These are phyloP conservation scores for Penicillium sp. DNA, from an alignment of 2,329 filamentous ascomycete genomes.

Conservation along the genomic window DNA sequence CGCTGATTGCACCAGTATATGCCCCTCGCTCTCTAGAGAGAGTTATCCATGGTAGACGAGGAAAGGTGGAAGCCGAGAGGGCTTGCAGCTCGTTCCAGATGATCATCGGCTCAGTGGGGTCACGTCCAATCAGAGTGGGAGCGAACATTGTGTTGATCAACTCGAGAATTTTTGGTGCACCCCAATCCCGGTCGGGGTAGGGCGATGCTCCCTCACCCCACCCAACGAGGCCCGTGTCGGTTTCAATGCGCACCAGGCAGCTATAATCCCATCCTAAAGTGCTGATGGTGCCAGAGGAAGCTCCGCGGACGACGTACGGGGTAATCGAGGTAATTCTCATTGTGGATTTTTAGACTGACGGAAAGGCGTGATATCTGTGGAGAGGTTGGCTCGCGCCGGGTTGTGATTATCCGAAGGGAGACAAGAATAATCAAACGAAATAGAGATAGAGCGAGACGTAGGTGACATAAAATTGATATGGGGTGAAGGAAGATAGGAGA, in stretches of 20 bases:
- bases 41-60: accelerated
- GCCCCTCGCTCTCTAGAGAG: too few relatives aligned
- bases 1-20: not conserved
- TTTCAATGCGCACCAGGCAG: not conserved
- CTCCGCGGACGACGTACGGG: not conserved
- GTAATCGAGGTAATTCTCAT: not conserved
- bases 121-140: not conserved
- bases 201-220: not conserved
- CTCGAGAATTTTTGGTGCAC: not conserved
- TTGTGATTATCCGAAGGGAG: not conserved
- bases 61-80: not conserved
- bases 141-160: too few relatives aligned
- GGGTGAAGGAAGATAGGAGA: not conserved
- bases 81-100: not conserved
- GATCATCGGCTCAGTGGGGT: not conserved
- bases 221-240: not conserved
- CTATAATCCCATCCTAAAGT: too few relatives aligned
- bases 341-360: not conserved
- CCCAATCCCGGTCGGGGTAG: accelerated
- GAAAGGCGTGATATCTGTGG: not conserved
- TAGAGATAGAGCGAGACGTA: not conserved
- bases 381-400: not conserved
- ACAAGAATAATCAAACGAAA: not conserved
- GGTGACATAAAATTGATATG: too few relatives aligned
- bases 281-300: accelerated